Percentiles rank a stretch among this genome's conserved stretches.
These are phyloP conservation scores for Viola pubescens DNA, from an alignment of 441 rosid genomes.

Conservation along the genomic window DNA sequence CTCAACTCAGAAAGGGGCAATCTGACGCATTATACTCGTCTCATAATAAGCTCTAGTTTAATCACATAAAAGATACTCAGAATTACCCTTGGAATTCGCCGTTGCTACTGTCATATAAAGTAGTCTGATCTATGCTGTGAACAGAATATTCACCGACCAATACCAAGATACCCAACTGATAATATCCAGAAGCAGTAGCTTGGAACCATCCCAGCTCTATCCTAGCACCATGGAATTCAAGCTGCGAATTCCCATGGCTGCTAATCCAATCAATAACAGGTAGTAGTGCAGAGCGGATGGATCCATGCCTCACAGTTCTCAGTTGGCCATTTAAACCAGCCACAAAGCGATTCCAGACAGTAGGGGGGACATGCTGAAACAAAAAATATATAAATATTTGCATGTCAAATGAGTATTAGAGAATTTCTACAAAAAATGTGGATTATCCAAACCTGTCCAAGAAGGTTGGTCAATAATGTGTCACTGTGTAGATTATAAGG, in stretches of 20 bases:
- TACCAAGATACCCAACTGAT: constrained; percentile 88
- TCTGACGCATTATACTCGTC: not conserved
- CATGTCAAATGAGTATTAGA: constrained; percentile 14
- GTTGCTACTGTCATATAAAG: constrained; percentile 36
- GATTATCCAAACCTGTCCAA: constrained; percentile 67
- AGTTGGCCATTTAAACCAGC: constrained; percentile 94
- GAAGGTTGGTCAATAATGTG: constrained; percentile 70
- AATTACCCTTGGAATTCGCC: constrained; percentile 55
- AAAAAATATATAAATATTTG: constrained; percentile 1
- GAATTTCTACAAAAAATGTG: constrained; percentile 4
- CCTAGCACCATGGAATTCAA: constrained; percentile 86
- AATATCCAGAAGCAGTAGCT: constrained; percentile 95
- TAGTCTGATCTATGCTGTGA: constrained; percentile 31
- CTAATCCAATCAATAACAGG: constrained; percentile 81
- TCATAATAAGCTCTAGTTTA: not conserved
- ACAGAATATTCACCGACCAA: constrained; percentile 54
- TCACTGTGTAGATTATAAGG: constrained; percentile 86
- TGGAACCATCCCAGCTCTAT: constrained; percentile 96
- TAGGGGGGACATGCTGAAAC: constrained; percentile 79
- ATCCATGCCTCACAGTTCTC: constrained; percentile 89
- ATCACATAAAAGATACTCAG: not conserved
- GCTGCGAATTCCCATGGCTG: constrained; percentile 90
- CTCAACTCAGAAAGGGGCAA: too few relatives aligned
- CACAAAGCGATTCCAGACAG: constrained; percentile 92
- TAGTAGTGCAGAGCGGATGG: constrained; percentile 71